These are phyloP conservation scores for Dentipellis sp. DNA, from an alignment of 768 basidiomycete species.

Conservation along the genomic window DNA sequence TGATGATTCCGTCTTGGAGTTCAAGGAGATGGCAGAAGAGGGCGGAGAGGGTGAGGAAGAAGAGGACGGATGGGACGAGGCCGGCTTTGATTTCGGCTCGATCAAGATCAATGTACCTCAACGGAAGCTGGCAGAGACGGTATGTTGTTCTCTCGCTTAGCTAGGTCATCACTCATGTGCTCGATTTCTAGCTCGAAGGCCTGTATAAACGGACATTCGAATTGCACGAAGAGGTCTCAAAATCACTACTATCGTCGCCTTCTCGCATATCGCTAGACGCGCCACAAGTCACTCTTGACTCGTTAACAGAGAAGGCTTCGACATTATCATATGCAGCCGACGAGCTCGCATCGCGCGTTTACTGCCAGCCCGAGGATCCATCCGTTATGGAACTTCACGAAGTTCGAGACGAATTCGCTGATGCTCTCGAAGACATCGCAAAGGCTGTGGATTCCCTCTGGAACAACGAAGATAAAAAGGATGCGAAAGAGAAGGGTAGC, in stretches of 20 bases:
- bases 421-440: constrained; percentile 2
- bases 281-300: constrained; percentile 3
- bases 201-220: constrained; percentile 1
- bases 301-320: constrained; percentile 6
- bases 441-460: constrained; percentile 7
- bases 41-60: background rate
- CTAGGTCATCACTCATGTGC: background rate
- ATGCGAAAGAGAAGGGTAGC: background rate
- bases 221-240: constrained; percentile 3
- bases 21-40: constrained; percentile 1
- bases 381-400: background rate
- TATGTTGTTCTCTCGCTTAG: background rate
- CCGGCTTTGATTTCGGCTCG: constrained; percentile 2
- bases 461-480: background rate
- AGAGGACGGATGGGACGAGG: constrained; percentile 12
- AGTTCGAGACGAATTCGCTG: constrained; percentile 6
- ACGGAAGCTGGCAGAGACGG: constrained; percentile 7
- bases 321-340: constrained; percentile 10
- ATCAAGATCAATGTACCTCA: constrained; percentile 2
- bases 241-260: background rate
- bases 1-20: constrained; percentile 5
- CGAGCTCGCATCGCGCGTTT: constrained; percentile 7
- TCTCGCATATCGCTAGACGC: background rate
- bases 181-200: constrained; percentile 4
- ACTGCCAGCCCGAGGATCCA: background rate